A percentile compares a stretch with the other conserved stretches of the same genome.
phyloP scores from a whole-genome alignment of 768 basidiomycete species.

The Trametes meyenii region DNA sequence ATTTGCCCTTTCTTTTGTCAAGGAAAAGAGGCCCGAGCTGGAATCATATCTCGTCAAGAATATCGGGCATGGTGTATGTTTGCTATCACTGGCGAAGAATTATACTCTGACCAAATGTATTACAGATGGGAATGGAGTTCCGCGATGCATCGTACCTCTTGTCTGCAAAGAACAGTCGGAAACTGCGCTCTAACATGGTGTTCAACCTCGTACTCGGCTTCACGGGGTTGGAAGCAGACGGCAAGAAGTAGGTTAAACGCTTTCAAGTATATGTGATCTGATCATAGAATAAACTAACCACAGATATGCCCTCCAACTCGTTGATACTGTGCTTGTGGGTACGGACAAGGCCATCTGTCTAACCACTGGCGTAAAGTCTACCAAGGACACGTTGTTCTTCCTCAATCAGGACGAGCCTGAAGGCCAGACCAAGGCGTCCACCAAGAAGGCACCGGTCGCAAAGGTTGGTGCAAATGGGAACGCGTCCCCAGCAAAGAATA shows the following conservation, averaged over 20 bases:
- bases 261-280: not conserved
- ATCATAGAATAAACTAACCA: not conserved
- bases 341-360: conserved; percentile 65
- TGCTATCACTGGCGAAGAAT: too few species aligned
- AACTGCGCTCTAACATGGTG: conserved; percentile 79
- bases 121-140: conserved; percentile 93
- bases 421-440: conserved; percentile 57
- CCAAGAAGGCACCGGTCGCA: conserved; percentile 51
- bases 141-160: conserved; percentile 86
- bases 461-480: conserved; percentile 64
- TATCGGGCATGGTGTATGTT: conserved; percentile 83
- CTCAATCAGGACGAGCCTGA: conserved; percentile 59
- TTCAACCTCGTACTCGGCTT: conserved; percentile 87
- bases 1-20: conserved; percentile 67
- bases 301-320: conserved; percentile 87
- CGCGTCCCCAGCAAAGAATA: conserved; percentile 62
- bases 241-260: conserved; percentile 63
- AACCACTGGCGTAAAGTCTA: conserved; percentile 81
- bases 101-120: not conserved
- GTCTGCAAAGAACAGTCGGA: conserved; percentile 75
- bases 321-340: conserved; percentile 85
- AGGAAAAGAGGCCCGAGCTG: conserved; percentile 78
- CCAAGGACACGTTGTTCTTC: conserved; percentile 90
- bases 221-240: conserved; percentile 76
- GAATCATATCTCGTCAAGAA: conserved; percentile 87